Percentiles rank a stretch among this genome's conserved stretches.
Evolutionary conservation across 345 rosid genomes (phyloP).

Genomic region (Citrus hindsii): DNA sequence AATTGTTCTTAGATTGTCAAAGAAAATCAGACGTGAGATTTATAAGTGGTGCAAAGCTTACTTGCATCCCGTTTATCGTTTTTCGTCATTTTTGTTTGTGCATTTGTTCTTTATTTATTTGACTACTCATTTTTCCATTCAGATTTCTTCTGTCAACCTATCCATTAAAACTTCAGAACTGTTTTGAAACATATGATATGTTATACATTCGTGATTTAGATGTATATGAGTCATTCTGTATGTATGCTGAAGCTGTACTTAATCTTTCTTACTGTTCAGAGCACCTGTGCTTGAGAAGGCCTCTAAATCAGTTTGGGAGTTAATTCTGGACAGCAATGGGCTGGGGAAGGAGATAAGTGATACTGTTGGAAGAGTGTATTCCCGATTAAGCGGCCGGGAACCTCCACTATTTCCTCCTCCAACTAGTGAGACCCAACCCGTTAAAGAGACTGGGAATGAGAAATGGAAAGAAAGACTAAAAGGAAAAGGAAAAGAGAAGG

Average conservation of each 20-base stretch:
- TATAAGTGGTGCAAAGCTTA: neutral
- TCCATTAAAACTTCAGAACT: neutral
- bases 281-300: conserved; percentile 92
- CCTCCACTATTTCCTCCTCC: conserved; percentile 59
- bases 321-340: conserved; percentile 76
- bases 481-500: conserved; percentile 13
- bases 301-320: conserved; percentile 96
- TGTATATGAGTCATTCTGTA: neutral
- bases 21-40: neutral
- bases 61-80: neutral
- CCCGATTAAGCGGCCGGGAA: conserved; percentile 73
- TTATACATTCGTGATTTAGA: neutral
- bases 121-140: too few species aligned
- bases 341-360: conserved; percentile 65
- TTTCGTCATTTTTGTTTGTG: neutral
- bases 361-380: conserved; percentile 68
- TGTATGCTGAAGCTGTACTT: neutral
- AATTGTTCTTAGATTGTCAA: neutral
- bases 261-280: conserved; percentile 30
- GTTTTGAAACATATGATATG: neutral
- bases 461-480: conserved; percentile 38
- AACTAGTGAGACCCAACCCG: conserved; percentile 31
- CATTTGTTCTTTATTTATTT: neutral
- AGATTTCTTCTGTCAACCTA: neutral
- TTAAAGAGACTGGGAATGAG: conserved; percentile 27